phyloP scores from a whole-genome alignment of 129 eudicot genomes.

The Saussurea involucrata region DNA sequence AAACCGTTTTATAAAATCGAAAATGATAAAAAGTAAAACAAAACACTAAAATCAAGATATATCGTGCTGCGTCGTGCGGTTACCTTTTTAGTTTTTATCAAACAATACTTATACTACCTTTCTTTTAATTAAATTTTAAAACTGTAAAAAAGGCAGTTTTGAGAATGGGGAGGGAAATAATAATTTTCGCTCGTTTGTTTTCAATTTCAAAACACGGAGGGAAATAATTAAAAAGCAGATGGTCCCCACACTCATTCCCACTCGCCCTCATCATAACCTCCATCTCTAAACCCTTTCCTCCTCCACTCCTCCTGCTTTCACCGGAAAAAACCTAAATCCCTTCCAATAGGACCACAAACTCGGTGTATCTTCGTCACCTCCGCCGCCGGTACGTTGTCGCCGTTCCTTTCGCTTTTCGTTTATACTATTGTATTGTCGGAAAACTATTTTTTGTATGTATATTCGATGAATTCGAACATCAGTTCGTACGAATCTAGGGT shows the following conservation, averaged over 20 bases:
- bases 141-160: background rate
- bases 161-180: constrained; percentile 5
- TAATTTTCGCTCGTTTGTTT: background rate
- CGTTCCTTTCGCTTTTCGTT: background rate
- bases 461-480: background rate
- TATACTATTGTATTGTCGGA: background rate
- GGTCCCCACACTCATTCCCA: constrained; percentile 9
- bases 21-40: too few species aligned
- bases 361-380: background rate
- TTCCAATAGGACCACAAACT: background rate
- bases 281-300: background rate
- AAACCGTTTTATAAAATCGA: too few species aligned
- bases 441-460: background rate
- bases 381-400: background rate
- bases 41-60: too few species aligned
- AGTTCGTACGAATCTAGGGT: constrained; percentile 6
- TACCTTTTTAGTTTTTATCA: too few species aligned
- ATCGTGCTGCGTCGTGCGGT: too few species aligned
- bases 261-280: constrained; percentile 17
- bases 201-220: constrained; percentile 24
- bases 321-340: background rate
- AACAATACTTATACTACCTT: too few species aligned
- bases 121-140: too few species aligned
- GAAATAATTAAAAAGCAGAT: constrained; percentile 4
- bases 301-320: background rate